These are phyloP conservation scores for Paraglomus occultum DNA, from an alignment of 192 early-diverging fungal species.

Conservation along the genomic window DNA sequence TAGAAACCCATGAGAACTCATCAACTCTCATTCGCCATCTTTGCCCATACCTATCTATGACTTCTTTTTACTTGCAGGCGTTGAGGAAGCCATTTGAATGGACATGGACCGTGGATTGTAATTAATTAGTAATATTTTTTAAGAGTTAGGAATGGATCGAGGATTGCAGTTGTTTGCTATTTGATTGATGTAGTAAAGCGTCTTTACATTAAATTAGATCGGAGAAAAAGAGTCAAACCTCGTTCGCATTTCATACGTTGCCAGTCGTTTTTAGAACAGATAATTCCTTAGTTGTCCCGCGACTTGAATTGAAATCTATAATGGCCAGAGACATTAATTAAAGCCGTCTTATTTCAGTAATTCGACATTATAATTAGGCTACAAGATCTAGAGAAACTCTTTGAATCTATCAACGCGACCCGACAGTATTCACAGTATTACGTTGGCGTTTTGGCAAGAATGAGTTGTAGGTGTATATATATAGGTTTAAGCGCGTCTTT, in stretches of 20 bases:
- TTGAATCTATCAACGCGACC: neutral
- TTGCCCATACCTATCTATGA: conserved; percentile 28
- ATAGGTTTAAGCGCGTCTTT: too few species aligned
- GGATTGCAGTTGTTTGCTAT: conserved; percentile 20
- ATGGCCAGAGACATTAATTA: neutral
- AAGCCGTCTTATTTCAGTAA: too few species aligned
- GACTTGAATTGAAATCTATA: conserved; percentile 31
- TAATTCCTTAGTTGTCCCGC: conserved; percentile 17
- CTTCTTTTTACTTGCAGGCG: neutral
- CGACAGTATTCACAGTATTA: conserved; percentile 37
- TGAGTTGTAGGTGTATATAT: too few species aligned
- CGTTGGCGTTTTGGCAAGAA: too few species aligned
- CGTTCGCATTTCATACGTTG: conserved; percentile 27
- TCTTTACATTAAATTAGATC: neutral
- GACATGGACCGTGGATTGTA: neutral
- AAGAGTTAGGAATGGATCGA: conserved; percentile 18
- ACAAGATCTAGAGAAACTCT: neutral
- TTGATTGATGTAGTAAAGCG: conserved; percentile 8
- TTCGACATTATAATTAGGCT: too few species aligned
- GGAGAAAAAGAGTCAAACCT: neutral
- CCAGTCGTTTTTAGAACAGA: conserved; percentile 27
- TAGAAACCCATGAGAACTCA: too few species aligned
- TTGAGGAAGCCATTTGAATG: neutral
- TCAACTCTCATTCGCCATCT: conserved; percentile 5
- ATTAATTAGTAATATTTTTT: neutral